phyloP scores from a whole-genome alignment of 352 stramenopile genomes.

The Phytophthora melonis region DNA sequence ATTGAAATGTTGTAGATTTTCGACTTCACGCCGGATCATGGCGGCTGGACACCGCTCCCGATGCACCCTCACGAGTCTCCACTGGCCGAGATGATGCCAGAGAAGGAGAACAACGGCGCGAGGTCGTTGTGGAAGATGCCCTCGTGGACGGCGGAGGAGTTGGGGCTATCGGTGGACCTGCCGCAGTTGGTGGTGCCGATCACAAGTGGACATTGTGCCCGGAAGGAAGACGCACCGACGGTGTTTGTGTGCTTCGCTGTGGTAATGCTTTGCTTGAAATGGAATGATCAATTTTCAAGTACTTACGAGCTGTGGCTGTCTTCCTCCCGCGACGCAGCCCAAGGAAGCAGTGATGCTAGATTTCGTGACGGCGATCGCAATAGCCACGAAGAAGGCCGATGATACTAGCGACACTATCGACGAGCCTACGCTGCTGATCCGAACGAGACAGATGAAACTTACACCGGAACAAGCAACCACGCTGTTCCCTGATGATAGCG shows the following conservation, averaged over 20 bases:
- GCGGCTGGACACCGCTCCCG: conserved; percentile 52
- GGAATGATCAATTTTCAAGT: neutral
- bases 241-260: conserved; percentile 61
- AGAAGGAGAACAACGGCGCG: conserved; percentile 33
- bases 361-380: conserved; percentile 50
- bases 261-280: conserved; percentile 16
- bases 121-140: conserved; percentile 64
- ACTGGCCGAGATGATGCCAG: conserved; percentile 39
- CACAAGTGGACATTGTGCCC: conserved; percentile 44
- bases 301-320: neutral
- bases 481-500: conserved; percentile 38
- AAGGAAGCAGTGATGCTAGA: conserved; percentile 54
- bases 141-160: conserved; percentile 48
- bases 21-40: conserved; percentile 73
- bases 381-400: conserved; percentile 23
- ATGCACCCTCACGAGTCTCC: conserved; percentile 44
- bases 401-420: neutral
- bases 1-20: conserved; percentile 52
- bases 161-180: conserved; percentile 50
- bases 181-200: conserved; percentile 65
- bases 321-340: conserved; percentile 32
- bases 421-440: conserved; percentile 44
- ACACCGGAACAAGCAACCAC: conserved; percentile 43
- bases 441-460: conserved; percentile 64
- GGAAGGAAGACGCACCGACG: conserved; percentile 32